Base-by-base conservation (phyloP, 257 asterid species). In the Leonotis leonurus region DNA sequence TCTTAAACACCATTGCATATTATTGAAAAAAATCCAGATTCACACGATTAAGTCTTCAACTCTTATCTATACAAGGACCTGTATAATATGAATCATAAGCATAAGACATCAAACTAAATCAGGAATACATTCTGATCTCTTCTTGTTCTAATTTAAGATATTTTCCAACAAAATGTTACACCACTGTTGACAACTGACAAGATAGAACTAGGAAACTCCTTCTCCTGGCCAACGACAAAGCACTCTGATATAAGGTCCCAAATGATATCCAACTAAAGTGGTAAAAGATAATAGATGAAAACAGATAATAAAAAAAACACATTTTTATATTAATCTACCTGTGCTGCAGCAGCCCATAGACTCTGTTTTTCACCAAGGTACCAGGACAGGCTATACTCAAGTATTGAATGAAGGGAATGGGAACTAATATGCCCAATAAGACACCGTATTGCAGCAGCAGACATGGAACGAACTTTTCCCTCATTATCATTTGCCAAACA, bases 261-360 rank as follows among this genome's bases (percentile, higher is more conserved):
- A 16, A 16, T 26, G n/a, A 3, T 4, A 9, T 36, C 62, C 37
- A 16, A 14, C 4, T 4, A 66, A 6, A 5, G 54, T 22, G n/a
- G 5, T 3, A 33, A 21, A 26, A 17, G 25, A 48, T 11, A 27
- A 58, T 8, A 39, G n/a, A 10, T 39, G 18, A 39, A 49, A 10
- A 50, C 13, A 6, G 41, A 25, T 21, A 14, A 21, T 10, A 9
- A 58, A n/a, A 92, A 55, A 20, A 32, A 37, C 17, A 36, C 29
- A 26, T 25, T 10, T 97, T 21, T 6, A 14, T 1, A 37, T 14
- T 25, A 51, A 57, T 48, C 64, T 73, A 89, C 97, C 97, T 86
- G 97, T 65, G 97, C 99, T 60, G 96, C 90, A 39, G 95, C 80
- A 73, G 86, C 79, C 94, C 94, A 81, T n/a, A 86, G 73, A 50